These are phyloP conservation scores for Neophaeococcomyces aloes DNA, from an alignment of 2,329 filamentous ascomycete genomes.

Conservation along the genomic window DNA sequence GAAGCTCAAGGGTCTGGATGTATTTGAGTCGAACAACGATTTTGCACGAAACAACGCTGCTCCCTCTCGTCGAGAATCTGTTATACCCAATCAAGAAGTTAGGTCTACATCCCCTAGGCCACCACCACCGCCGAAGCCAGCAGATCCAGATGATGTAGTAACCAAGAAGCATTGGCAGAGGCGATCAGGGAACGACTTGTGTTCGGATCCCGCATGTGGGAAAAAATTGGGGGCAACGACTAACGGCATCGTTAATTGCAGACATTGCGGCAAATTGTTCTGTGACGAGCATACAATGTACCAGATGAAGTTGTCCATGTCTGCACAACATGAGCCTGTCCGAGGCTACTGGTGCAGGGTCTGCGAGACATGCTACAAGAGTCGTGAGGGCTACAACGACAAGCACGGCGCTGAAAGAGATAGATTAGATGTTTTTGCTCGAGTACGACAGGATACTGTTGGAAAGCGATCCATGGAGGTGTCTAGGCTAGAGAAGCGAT, in stretches of 20 bases:
- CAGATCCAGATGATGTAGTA: constrained; percentile 83
- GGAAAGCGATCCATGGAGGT: constrained; percentile 82
- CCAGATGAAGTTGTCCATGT: constrained; percentile 91
- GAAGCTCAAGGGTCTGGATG: constrained; percentile 82
- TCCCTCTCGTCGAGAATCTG: constrained; percentile 14
- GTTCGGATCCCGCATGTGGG: constrained; percentile 78
- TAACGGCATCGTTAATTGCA: constrained; percentile 81
- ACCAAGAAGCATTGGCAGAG: constrained; percentile 83
- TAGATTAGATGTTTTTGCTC: constrained; percentile 60
- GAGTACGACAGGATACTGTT: constrained; percentile 62
- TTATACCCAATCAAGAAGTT: constrained; percentile 24
- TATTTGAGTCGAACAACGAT: constrained; percentile 84
- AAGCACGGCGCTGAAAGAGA: constrained; percentile 62
- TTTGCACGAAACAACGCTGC: constrained; percentile 31
- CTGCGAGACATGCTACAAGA: constrained; percentile 99
- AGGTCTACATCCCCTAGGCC: constrained; percentile 21
- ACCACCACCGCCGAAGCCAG: constrained; percentile 28
- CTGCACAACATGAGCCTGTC: constrained; percentile 79
- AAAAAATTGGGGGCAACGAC: constrained; percentile 61
- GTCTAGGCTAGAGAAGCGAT: constrained; percentile 76
- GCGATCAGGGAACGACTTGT: constrained; percentile 61
- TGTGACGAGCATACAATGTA: constrained; percentile 99
- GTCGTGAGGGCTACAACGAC: constrained; percentile 88
- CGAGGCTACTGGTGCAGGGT: constrained; percentile 88
- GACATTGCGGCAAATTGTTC: constrained; percentile 84